Base-by-base conservation (phyloP, 140 eudicot species). In the Oenanthe javanica region DNA sequence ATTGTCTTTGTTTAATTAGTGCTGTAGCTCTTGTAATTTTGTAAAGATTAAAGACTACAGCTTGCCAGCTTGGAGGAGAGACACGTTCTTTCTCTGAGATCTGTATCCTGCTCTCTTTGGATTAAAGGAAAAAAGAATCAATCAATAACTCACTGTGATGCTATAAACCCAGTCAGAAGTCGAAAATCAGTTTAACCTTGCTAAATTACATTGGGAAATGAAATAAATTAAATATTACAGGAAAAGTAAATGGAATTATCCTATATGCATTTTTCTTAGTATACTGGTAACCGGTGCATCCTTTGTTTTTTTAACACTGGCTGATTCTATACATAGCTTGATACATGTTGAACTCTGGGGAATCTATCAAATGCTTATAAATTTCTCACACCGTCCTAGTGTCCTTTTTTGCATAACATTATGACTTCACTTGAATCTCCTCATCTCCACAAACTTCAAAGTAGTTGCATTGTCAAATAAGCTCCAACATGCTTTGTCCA, bases 271-370 rank as follows among this genome's bases (percentile, higher is more conserved):
- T 31, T 10, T 13, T 67, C 11, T 4, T 66, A 3, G 6, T 10
- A 10, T 70, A 40, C 49, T 71, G 27, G 76, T 71, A 19, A 71
- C 50, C 40, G 76, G 76, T 71, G 51, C 45, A 42, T 40, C 46
- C 49, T n/a, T 38, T 42, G 7, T 3, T 36, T n/a, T 71, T 36
- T 71, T 18, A 71, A 14, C 27, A 47, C 27, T 21, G 18, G 19
- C 9, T 75, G 19, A 47, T 46, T 19, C 78, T 78, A 57, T 78
- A 78, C 81, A 77, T 9, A 43, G 73, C 71, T 45, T 43, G 43
- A 15, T 27, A 42, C 81, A 12, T 12, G 74, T 55, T 59, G 16
- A 69, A 78, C 73, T 0, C 27, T 16, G 25, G 27, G 50, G 4
- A 78, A 55, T 52, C 40, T 36, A n/a, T 77, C 54, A 45, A 4